Conservation (phyloP, 108 stramenopile genomes). For the Nitzschia sp. region DNA sequence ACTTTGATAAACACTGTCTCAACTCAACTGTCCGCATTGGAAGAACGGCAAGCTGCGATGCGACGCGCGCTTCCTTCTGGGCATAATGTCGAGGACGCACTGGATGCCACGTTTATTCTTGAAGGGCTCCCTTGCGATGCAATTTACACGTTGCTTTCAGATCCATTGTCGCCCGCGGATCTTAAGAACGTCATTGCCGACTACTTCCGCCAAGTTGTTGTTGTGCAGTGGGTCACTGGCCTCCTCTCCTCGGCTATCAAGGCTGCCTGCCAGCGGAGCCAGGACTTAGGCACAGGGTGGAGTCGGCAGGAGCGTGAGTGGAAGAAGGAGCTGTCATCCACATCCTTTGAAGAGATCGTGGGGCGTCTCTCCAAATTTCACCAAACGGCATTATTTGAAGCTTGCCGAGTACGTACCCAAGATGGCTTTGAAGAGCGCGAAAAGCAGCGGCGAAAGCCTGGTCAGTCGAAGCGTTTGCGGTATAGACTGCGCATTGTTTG, state of each 20-base stretch:
- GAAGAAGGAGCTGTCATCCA: constrained; percentile 67
- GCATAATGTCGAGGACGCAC: constrained; percentile 12
- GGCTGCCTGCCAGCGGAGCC: constrained; percentile 53
- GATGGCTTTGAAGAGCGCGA: constrained; percentile 60
- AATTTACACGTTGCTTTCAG: constrained; percentile 37
- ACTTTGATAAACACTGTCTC: constrained; percentile 50
- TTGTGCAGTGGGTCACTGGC: constrained; percentile 64
- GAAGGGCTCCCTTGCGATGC: constrained; percentile 55
- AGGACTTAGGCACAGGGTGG: constrained; percentile 54
- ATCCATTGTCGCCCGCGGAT: background rate
- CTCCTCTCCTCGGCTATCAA: constrained; percentile 61
- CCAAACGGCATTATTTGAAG: constrained; percentile 71
- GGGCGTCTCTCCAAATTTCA: constrained; percentile 49
- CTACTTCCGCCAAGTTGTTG: constrained; percentile 55
- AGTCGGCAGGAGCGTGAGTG: constrained; percentile 64
- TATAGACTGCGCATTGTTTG: constrained; percentile 87
- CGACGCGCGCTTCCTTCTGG: constrained; percentile 5
- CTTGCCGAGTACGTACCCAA: constrained; percentile 70
- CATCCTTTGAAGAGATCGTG: constrained; percentile 53
- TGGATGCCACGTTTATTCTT: constrained; percentile 52
- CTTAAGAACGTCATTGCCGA: constrained; percentile 8
- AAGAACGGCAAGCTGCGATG: constrained; percentile 35
- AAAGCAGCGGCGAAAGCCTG: constrained; percentile 12
- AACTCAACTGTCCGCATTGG: constrained; percentile 33
- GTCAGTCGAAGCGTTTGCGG: constrained; percentile 24